Conservation (phyloP, 1,284 basidiomycete species). For the Melampsora larici-populina region DNA sequence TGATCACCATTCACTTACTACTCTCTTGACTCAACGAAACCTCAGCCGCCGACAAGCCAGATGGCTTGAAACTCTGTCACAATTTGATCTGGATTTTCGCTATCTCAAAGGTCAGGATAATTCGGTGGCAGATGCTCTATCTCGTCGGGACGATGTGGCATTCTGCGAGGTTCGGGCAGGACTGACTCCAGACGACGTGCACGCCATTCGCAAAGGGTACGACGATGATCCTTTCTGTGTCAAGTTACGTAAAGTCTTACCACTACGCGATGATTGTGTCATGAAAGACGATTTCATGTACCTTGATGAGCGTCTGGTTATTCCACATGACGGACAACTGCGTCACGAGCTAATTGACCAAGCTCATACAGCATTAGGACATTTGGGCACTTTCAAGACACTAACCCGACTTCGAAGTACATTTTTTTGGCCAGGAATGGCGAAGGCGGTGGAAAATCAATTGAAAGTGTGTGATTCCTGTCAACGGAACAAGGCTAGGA, state of each 20-base stretch:
- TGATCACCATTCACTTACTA: no score
- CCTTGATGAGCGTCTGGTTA: neutral
- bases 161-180: no score
- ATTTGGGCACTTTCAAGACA: conserved; percentile 4
- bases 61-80: no score
- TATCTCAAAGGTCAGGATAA: no score
- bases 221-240: neutral
- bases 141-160: neutral
- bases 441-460: neutral
- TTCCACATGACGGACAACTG: neutral
- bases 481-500: neutral
- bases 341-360: neutral
- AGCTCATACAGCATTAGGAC: conserved; percentile 6
- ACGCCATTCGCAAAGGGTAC: neutral
- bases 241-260: neutral
- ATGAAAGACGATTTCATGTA: neutral
- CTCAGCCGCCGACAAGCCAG: no score
- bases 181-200: neutral
- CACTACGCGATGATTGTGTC: neutral
- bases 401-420: neutral
- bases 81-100: no score
- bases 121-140: conserved; percentile 10
- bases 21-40: no score
- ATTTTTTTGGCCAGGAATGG: no score
- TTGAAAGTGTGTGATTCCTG: neutral